Evolutionary conservation across 2,329 filamentous ascomycete genomes (phyloP).

Genomic region (Fusarium oxysporum): DNA sequence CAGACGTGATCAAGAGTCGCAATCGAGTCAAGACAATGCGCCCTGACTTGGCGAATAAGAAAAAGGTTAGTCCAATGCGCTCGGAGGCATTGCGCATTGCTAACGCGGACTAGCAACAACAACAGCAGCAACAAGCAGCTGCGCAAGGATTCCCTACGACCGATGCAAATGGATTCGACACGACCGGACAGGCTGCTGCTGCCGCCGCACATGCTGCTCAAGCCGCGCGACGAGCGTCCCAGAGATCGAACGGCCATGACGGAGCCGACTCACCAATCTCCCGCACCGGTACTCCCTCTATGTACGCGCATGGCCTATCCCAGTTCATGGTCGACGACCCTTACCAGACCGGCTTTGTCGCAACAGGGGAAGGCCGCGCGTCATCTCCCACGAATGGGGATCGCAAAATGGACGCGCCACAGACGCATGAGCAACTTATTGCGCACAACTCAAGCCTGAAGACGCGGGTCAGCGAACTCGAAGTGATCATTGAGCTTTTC

Average conservation of each 20-base stretch:
- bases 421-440: slow-evolving; percentile 83
- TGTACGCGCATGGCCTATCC: slow-evolving; percentile 80
- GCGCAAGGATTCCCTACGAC: slow-evolving; percentile 54
- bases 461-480: slow-evolving; percentile 93
- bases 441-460: slow-evolving; percentile 88
- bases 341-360: slow-evolving; percentile 68
- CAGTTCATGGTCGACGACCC: slow-evolving; percentile 82
- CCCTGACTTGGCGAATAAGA: slow-evolving; percentile 81
- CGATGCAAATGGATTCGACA: slow-evolving; percentile 70
- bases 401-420: slow-evolving; percentile 75
- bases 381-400: slow-evolving; percentile 66
- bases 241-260: slow-evolving; percentile 81
- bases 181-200: slow-evolving; percentile 59
- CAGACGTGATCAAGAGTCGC: slow-evolving; percentile 98
- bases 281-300: slow-evolving; percentile 80
- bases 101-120: slow-evolving; percentile 33
- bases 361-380: slow-evolving; percentile 64
- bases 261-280: slow-evolving; percentile 83
- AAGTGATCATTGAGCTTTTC: slow-evolving; percentile 91
- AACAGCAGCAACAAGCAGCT: slow-evolving; percentile 54
- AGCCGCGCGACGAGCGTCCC: slow-evolving; percentile 69
- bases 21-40: slow-evolving; percentile 93
- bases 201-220: slow-evolving; percentile 67
- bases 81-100: background rate
- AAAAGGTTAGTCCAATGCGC: slow-evolving; percentile 71